phyloP scores from a whole-genome alignment of 2,329 filamentous ascomycete species.

The Aspergillus tubingensis region DNA sequence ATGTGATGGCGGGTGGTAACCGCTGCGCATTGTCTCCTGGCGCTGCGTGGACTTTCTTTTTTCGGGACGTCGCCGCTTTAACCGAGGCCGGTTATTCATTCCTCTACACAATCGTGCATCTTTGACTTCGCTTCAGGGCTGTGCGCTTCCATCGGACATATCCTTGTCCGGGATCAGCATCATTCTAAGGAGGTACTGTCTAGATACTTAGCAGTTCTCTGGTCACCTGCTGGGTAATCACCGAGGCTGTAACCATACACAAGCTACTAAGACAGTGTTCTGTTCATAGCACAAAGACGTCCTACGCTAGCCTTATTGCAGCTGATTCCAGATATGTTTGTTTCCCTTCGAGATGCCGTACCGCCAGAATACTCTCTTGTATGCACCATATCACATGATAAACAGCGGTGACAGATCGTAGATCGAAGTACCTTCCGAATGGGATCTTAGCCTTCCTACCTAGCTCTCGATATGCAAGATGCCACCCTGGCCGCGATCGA shows the following conservation, averaged over 20 bases:
- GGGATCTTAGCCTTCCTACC: neutral
- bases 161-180: neutral
- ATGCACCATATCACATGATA: constrained; percentile 3
- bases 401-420: constrained; percentile 3
- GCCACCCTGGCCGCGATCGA: neutral
- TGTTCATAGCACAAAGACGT: neutral
- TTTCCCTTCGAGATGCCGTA: neutral
- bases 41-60: constrained; percentile 2
- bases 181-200: neutral
- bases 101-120: neutral
- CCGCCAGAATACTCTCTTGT: neutral
- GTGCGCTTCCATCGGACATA: neutral
- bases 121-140: neutral
- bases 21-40: neutral
- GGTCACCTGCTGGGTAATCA: no score
- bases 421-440: neutral
- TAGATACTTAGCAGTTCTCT: no score
- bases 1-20: constrained; percentile 17
- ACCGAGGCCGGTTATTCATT: neutral
- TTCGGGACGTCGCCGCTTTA: neutral
- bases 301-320: neutral
- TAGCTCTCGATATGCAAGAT: neutral
- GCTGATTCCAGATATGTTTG: neutral
- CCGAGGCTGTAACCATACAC: neutral
- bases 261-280: neutral